phyloP scores from a whole-genome alignment of 495 filamentous ascomycete genomes.

The Niebla homalea region DNA sequence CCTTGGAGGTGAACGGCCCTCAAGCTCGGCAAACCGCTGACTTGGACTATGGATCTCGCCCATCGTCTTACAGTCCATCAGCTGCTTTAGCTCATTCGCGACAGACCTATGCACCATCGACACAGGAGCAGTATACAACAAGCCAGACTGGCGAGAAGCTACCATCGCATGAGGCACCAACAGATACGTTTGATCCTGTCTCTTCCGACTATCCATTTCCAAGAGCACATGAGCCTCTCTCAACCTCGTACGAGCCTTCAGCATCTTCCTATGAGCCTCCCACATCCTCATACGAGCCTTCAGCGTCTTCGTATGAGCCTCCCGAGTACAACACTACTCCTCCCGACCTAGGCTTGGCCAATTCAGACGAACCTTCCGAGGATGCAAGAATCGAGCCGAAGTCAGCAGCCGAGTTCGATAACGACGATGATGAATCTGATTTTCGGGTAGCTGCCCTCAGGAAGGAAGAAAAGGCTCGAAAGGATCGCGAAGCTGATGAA shows the following conservation, averaged over 20 bases:
- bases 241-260: constrained; percentile 2
- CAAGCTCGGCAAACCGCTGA: not conserved
- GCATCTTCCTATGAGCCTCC: constrained; percentile 15
- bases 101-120: too few species aligned
- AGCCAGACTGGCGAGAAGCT: too few species aligned
- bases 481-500: constrained; percentile 49
- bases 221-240: constrained; percentile 3
- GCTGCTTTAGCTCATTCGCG: too few species aligned
- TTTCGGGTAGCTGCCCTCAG: constrained; percentile 40
- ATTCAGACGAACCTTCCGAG: constrained; percentile 24
- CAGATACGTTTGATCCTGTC: constrained; percentile 9
- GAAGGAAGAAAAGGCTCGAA: constrained; percentile 37
- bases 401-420: constrained; percentile 59
- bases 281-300: constrained; percentile 14
- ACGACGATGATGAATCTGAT: constrained; percentile 45
- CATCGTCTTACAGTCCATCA: not conserved
- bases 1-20: constrained; percentile 5
- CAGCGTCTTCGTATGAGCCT: constrained; percentile 19
- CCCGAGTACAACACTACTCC: constrained; percentile 21
- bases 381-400: constrained; percentile 49
- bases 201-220: not conserved
- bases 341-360: constrained; percentile 23
- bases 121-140: too few species aligned
- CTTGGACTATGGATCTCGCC: not conserved
- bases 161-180: not conserved